Evolutionary conservation across 2,329 filamentous ascomycete genomes (phyloP), one percentile per base, ranked within the genome.

Genomic region (Clarireedia paspali): DNA sequence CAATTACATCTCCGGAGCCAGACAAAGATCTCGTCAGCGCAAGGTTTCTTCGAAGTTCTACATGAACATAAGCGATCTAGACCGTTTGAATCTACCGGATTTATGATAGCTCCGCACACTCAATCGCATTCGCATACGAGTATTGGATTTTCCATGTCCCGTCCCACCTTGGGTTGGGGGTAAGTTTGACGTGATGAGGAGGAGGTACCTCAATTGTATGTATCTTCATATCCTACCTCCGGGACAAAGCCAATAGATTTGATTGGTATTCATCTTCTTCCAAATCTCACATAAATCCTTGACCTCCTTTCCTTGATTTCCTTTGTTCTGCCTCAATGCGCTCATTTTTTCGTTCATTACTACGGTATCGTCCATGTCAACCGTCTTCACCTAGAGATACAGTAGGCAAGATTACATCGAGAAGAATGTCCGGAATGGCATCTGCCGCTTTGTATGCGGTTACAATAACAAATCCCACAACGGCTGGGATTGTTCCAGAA

Each of bases 311-410:
- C 23, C 53, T n/a, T 27, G 54, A 24, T 49, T 51, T 39, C 17
- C 50, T 50, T 50, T 47, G 47, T 48, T 34, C 30, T 48, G 6
- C 17, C 17, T 23, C 17, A 23, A 46, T 75, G 74, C 59, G 75
- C 76, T 14, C 75, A 70, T 62, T 78, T 71, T 75, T 67, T 27
- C 63, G 60, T n/a, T 46, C 57, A 46, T 34, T 67, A 17, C 48
- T 64, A 24, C 60, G 60, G 58, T 62, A 57, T 50, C 62, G 58
- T 56, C 59, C 63, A 27, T 38, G 50, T 47, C 27, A 42, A 40
- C 42, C 46, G 10, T 27, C 36, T 23, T 30, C 6, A 27, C 46
- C 53, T 27, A 51, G 55, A 26, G n/a, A 36, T 12, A 27, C 47
- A 20, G 55, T 47, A 23, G 6, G 42, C 34, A 42, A 49, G 56